phyloP scores from a whole-genome alignment of 1,139 yeast genomes.

The Taphrina populina region DNA sequence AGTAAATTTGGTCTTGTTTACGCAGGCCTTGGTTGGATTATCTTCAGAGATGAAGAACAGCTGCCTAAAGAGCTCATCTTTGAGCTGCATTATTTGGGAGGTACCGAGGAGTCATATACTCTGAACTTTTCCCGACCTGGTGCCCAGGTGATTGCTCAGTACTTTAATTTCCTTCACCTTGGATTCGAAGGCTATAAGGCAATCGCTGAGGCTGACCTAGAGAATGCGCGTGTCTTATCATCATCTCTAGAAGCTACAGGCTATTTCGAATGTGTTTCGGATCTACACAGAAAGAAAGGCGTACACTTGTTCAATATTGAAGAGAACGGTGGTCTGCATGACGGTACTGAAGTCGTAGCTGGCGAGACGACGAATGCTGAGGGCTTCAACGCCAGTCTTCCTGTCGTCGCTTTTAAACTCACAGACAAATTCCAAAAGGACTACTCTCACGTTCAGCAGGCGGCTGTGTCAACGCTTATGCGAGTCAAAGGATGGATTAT shows the following conservation, averaged over 20 bases:
- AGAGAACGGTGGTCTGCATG: slow-evolving; percentile 34
- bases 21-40: slow-evolving; percentile 90
- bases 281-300: slow-evolving; percentile 45
- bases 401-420: slow-evolving; percentile 77
- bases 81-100: slow-evolving; percentile 81
- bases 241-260: slow-evolving; percentile 62
- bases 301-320: slow-evolving; percentile 34
- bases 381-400: slow-evolving; percentile 57
- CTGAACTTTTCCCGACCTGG: slow-evolving; percentile 92
- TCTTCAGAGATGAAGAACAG: slow-evolving; percentile 67
- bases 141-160: slow-evolving; percentile 83
- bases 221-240: slow-evolving; percentile 70
- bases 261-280: slow-evolving; percentile 69
- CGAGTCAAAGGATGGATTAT: slow-evolving; percentile 83
- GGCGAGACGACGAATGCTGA: slow-evolving; percentile 43
- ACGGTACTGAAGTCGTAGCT: slow-evolving; percentile 36
- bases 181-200: slow-evolving; percentile 70
- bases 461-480: slow-evolving; percentile 66
- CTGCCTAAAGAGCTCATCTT: slow-evolving; percentile 73
- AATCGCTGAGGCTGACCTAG: slow-evolving; percentile 61
- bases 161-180: slow-evolving; percentile 68
- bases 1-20: slow-evolving; percentile 76
- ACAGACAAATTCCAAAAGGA: slow-evolving; percentile 49
- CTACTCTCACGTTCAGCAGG: slow-evolving; percentile 85
- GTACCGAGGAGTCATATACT: slow-evolving; percentile 78